Conservation (phyloP, 2,329 filamentous ascomycete species). For the Thermothelomyces thermophilus region DNA sequence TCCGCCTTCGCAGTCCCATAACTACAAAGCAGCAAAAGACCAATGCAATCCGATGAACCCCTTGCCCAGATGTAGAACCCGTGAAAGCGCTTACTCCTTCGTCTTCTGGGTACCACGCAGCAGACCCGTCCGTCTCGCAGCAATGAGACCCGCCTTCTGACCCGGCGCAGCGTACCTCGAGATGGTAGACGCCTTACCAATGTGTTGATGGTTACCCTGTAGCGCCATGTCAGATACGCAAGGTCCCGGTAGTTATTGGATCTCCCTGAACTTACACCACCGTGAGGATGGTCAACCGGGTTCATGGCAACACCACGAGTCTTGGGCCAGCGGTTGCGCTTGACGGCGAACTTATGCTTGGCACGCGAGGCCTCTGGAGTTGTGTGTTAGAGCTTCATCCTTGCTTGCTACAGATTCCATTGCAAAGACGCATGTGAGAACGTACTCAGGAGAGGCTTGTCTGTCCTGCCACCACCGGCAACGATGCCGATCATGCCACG, state of each 20-base stretch:
- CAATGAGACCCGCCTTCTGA: slow-evolving; percentile 99
- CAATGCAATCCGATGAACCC: slow-evolving; percentile 60
- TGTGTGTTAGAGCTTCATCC: slow-evolving; percentile 34
- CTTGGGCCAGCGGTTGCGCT: slow-evolving; percentile 99
- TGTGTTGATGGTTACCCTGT: slow-evolving; percentile 99
- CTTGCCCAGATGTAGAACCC: slow-evolving; percentile 53
- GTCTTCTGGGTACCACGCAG: slow-evolving; percentile 99
- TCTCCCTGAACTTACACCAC: slow-evolving; percentile 59
- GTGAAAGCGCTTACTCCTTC: slow-evolving; percentile 78
- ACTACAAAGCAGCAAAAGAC: slow-evolving; percentile 43
- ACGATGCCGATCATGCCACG: slow-evolving; percentile 99
- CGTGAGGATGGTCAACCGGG: slow-evolving; percentile 98
- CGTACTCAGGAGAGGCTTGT: slow-evolving; percentile 95
- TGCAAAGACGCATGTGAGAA: slow-evolving; percentile 24
- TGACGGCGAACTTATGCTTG: slow-evolving; percentile 99
- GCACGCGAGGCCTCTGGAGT: slow-evolving; percentile 88
- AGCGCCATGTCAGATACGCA: slow-evolving; percentile 36
- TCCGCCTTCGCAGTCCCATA: slow-evolving; percentile 35
- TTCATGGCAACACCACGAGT: slow-evolving; percentile 99
- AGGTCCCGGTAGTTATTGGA: background rate
- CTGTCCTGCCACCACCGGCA: slow-evolving; percentile 97
- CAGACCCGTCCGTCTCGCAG: slow-evolving; percentile 98
- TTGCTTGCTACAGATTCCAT: slow-evolving; percentile 8
- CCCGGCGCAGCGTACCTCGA: slow-evolving; percentile 94
- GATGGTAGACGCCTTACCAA: slow-evolving; percentile 99